Conservation (phyloP, 768 basidiomycete species). For the Hypholoma fasciculare region DNA sequence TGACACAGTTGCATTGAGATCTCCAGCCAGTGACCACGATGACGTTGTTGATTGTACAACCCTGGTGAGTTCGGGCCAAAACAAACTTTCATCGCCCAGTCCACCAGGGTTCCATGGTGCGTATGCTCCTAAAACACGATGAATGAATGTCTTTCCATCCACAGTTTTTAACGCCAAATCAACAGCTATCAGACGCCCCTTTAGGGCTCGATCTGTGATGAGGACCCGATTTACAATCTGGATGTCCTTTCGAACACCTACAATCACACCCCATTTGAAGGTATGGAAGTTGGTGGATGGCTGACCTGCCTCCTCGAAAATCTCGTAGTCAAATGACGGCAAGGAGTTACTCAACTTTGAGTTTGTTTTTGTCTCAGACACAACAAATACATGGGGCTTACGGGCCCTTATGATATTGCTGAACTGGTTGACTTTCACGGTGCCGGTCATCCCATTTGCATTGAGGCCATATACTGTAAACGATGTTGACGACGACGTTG, state of each 20-base stretch:
- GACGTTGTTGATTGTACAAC: background rate
- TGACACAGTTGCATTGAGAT: slow-evolving; percentile 16
- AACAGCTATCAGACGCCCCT: slow-evolving; percentile 18
- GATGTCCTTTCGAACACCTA: slow-evolving; percentile 11
- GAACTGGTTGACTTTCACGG: slow-evolving; percentile 5
- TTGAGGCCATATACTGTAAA: slow-evolving; percentile 8
- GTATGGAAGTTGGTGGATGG: background rate
- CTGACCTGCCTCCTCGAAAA: slow-evolving; percentile 13
- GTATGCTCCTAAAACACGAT: slow-evolving; percentile 24
- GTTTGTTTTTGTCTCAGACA: slow-evolving; percentile 16
- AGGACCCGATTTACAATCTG: slow-evolving; percentile 1
- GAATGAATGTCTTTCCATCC: slow-evolving; percentile 11
- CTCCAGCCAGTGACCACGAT: slow-evolving; percentile 21
- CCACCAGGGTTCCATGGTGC: slow-evolving; percentile 27
- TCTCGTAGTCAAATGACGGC: slow-evolving; percentile 5
- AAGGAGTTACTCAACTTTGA: slow-evolving; percentile 2
- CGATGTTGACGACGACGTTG: slow-evolving; percentile 1
- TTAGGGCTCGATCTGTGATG: slow-evolving; percentile 7
- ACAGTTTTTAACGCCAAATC: slow-evolving; percentile 19
- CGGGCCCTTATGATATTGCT: slow-evolving; percentile 1
- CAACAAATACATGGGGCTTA: slow-evolving; percentile 11
- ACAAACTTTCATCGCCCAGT: background rate
- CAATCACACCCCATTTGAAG: slow-evolving; percentile 16
- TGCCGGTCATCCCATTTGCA: slow-evolving; percentile 2
- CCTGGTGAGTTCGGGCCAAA: slow-evolving; percentile 15